Base-by-base conservation (phyloP, 2,329 filamentous ascomycete genomes). In the Emergomyces pasteurianus region DNA sequence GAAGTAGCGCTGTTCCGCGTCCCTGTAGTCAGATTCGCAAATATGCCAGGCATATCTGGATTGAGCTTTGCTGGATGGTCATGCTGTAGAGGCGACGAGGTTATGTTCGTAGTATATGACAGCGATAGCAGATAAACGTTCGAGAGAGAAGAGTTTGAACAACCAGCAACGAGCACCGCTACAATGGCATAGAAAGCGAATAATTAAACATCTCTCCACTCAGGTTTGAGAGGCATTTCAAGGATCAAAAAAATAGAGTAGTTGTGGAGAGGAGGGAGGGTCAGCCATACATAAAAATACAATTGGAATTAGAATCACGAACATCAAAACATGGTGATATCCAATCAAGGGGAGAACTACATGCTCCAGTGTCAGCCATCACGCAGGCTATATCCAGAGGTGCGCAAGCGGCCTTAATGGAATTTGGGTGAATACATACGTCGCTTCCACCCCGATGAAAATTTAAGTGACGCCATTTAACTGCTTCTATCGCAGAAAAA, bases 91-190 rank as follows among this genome's bases (percentile, higher is more conserved):
- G 58, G 43, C 16, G 58, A 59, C 16, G 58, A 42, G 43, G 31
- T 21, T 23, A 52, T 42, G 23, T 59, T 54, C 31, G 46, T 23
- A 7, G 36, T 80, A 79, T 96, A 99, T 83, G 95, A 97, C 70
- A 99, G 84, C 18, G 92, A 96, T 66, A 99, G 89, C 67, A 99
- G 85, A 82, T 96, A 99, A 75, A 99, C 97, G 72, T 86, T 86
- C 26, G 94, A 92, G 68, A 99, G 92, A 58, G 92, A 96, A 49
- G 92, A 96, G 10, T 92, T 96, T 5, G 94, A 97, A 77, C 94
- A 99, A 69, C 94, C 94, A 70, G 94, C 92, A 67, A 99, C 81
- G 69, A 99, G 79, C 65, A 99, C 83, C 68, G 94, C 92, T 96
- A 69, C 63, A 61, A 50, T 49, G n/a, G 14, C 46, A 34, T 21